Percentiles rank a stretch among this genome's conserved stretches.
phyloP scores from a whole-genome alignment of 495 filamentous ascomycete species.

The Aspergillus leporis region DNA sequence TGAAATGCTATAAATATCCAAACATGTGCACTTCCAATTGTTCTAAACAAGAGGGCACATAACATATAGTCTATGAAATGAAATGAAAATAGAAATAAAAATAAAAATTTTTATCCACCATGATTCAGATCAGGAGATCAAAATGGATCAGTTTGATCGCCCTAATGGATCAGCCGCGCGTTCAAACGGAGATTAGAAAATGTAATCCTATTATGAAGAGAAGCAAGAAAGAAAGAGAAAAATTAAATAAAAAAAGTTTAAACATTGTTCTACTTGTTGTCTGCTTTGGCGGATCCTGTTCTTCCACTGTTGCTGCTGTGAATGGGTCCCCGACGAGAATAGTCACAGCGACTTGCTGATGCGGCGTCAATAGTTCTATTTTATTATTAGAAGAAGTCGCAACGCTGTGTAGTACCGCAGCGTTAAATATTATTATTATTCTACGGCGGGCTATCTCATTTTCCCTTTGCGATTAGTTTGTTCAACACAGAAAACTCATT shows the following conservation, averaged over 20 bases:
- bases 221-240: not conserved
- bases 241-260: not conserved
- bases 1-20: slow-evolving; percentile 5
- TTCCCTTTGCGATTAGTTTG: not conserved
- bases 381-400: slow-evolving; percentile 17
- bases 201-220: not conserved
- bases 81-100: not conserved
- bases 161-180: slow-evolving; percentile 1
- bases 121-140: not conserved
- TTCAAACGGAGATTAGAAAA: not conserved
- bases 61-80: too few relatives aligned
- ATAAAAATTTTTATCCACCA: not conserved
- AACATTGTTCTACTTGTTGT: not conserved
- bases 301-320: not conserved
- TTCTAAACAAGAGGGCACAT: not conserved
- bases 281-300: not conserved
- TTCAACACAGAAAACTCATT: not conserved
- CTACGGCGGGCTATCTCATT: not conserved
- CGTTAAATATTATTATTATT: not conserved
- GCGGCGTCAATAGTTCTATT: slow-evolving; percentile 18
- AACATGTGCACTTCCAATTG: not conserved
- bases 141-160: not conserved
- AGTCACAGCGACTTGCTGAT: slow-evolving; percentile 9
- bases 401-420: slow-evolving; percentile 3
- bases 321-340: slow-evolving; percentile 13